These are phyloP conservation scores for Pulveroboletus frians DNA, from an alignment of 768 basidiomycete species.

Conservation along the genomic window DNA sequence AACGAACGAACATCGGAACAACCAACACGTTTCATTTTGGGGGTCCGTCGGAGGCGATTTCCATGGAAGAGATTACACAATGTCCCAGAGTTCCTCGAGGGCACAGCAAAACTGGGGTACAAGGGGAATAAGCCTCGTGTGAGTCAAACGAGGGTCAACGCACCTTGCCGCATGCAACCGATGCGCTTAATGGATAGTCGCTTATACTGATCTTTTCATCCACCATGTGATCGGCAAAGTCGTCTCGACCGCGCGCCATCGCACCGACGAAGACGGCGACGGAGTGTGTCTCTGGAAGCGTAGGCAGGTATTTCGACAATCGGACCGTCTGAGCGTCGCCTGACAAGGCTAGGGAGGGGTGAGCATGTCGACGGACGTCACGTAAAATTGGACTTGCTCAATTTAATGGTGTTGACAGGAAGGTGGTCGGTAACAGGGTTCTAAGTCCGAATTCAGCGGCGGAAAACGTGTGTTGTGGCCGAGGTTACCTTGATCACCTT, in stretches of 20 bases:
- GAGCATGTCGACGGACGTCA: not conserved
- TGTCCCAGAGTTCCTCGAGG: conserved; percentile 93
- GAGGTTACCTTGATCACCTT: conserved; percentile 85
- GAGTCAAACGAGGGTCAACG: conserved; percentile 21
- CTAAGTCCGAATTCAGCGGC: conserved; percentile 34
- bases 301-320: conserved; percentile 79
- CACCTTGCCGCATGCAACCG: conserved; percentile 96
- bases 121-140: conserved; percentile 1
- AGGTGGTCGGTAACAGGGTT: conserved; percentile 95
- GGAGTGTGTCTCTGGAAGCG: conserved; percentile 80
- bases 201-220: conserved; percentile 97
- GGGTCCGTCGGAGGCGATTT: too few species aligned
- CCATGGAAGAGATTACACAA: conserved; percentile 46
- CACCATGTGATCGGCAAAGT: conserved; percentile 92
- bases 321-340: conserved; percentile 82
- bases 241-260: conserved; percentile 94
- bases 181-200: conserved; percentile 87
- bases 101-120: conserved; percentile 74
- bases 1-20: conserved; percentile 7
- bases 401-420: conserved; percentile 90
- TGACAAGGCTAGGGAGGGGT: conserved; percentile 61
- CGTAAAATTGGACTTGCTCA: conserved; percentile 57
- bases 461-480: not conserved
- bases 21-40: not conserved
- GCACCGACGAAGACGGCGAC: conserved; percentile 96